Evolutionary conservation across 2,329 filamentous ascomycete genomes (phyloP).

Genomic region (Arachnomyces sp.): DNA sequence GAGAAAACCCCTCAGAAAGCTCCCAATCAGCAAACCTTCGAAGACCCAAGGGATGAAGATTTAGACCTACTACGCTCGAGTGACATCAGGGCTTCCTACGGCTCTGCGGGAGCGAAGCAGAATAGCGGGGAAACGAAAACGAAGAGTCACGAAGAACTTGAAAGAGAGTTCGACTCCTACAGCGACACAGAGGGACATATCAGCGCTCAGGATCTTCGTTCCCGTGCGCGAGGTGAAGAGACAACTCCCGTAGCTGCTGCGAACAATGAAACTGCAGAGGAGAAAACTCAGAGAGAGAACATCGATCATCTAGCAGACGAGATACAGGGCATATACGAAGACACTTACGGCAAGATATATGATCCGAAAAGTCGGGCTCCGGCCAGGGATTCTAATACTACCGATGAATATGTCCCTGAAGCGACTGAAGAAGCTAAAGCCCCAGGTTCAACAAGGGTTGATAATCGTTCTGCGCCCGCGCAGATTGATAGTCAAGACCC

Average conservation of each 20-base stretch:
- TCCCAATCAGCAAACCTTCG: constrained; percentile 4
- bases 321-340: constrained; percentile 18
- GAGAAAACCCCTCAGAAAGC: neutral
- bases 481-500: no score
- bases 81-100: constrained; percentile 28
- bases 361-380: neutral
- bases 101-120: constrained; percentile 14
- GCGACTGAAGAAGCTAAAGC: neutral
- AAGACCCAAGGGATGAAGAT: constrained; percentile 20
- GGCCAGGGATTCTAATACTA: neutral
- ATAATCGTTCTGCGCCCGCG: no score
- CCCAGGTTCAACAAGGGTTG: neutral
- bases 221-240: constrained; percentile 8
- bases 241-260: constrained; percentile 11
- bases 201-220: constrained; percentile 17
- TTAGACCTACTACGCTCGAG: constrained; percentile 27
- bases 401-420: neutral
- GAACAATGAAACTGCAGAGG: constrained; percentile 1
- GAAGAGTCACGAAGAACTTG: constrained; percentile 13
- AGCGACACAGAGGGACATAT: constrained; percentile 10
- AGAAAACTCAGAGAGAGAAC: constrained; percentile 1
- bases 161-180: constrained; percentile 15
- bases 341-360: constrained; percentile 14
- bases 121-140: constrained; percentile 14
- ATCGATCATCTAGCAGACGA: constrained; percentile 9